Evolutionary conservation across 2,329 filamentous ascomycete genomes (phyloP).

Genomic region (Elsinoe perseae): DNA sequence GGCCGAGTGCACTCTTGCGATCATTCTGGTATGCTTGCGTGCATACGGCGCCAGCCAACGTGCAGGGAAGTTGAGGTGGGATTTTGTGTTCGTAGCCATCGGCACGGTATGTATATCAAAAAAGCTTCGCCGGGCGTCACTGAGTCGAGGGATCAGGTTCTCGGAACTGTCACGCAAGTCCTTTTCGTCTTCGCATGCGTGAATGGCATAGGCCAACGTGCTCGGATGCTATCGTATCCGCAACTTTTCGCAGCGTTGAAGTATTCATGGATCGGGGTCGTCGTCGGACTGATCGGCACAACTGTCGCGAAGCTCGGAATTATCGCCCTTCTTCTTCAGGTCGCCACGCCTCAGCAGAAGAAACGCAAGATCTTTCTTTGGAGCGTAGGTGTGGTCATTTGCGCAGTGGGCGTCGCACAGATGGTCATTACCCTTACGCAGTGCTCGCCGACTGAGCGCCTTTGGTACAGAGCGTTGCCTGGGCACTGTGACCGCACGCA

Average conservation of each 20-base stretch:
- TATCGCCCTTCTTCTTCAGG: slow-evolving; percentile 7
- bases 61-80: neutral
- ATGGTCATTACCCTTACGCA: slow-evolving; percentile 8
- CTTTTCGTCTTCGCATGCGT: slow-evolving; percentile 10
- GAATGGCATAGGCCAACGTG: slow-evolving; percentile 8
- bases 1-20: neutral
- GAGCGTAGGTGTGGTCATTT: slow-evolving; percentile 2
- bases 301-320: slow-evolving; percentile 13
- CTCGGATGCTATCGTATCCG: neutral
- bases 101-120: slow-evolving; percentile 5
- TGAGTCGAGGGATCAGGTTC: neutral
- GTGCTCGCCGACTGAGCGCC: slow-evolving; percentile 7
- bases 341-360: slow-evolving; percentile 14
- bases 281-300: slow-evolving; percentile 6
- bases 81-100: slow-evolving; percentile 10
- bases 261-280: slow-evolving; percentile 14
- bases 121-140: neutral
- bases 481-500: slow-evolving; percentile 7
- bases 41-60: slow-evolving; percentile 4
- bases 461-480: slow-evolving; percentile 11
- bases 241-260: slow-evolving; percentile 3
- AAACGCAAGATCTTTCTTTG: slow-evolving; percentile 11
- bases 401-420: slow-evolving; percentile 9
- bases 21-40: slow-evolving; percentile 1
- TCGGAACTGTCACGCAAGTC: slow-evolving; percentile 7